Conservation (phyloP, 352 stramenopile species). For the Globisporangium spinosum region DNA sequence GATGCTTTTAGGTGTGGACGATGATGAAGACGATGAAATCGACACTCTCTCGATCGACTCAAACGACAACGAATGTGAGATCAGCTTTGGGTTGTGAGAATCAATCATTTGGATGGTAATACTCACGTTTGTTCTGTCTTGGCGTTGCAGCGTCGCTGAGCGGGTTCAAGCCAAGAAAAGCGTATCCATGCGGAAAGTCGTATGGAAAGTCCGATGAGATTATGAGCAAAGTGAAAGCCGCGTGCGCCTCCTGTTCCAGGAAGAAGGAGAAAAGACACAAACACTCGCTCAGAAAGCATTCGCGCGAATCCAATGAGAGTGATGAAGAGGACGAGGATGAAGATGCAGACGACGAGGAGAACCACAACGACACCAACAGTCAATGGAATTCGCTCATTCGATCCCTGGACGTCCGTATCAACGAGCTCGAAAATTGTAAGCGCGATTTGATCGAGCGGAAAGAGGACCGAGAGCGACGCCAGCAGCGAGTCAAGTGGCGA, state of each 20-base stretch:
- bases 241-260: slow-evolving; percentile 15
- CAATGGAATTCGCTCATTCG: slow-evolving; percentile 23
- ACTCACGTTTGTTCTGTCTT: neutral
- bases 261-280: slow-evolving; percentile 10
- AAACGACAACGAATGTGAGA: slow-evolving; percentile 9
- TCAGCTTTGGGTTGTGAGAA: neutral
- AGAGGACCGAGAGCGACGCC: slow-evolving; percentile 39
- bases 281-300: neutral
- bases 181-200: slow-evolving; percentile 16
- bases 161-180: slow-evolving; percentile 11
- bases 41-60: slow-evolving; percentile 15
- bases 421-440: slow-evolving; percentile 40
- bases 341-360: slow-evolving; percentile 13
- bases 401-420: slow-evolving; percentile 37
- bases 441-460: slow-evolving; percentile 46
- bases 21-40: slow-evolving; percentile 23
- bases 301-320: neutral
- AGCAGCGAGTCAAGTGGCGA: slow-evolving; percentile 25
- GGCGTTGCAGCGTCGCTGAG: neutral
- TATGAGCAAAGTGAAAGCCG: slow-evolving; percentile 16
- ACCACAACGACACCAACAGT: neutral
- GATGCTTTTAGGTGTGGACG: slow-evolving; percentile 15
- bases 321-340: slow-evolving; percentile 25
- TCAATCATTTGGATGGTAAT: neutral
- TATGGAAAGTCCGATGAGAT: slow-evolving; percentile 22